Percentiles rank a stretch among this genome's conserved stretches.
These are phyloP conservation scores for Clarkia xantiana DNA, from an alignment of 345 rosid species.

Conservation along the genomic window DNA sequence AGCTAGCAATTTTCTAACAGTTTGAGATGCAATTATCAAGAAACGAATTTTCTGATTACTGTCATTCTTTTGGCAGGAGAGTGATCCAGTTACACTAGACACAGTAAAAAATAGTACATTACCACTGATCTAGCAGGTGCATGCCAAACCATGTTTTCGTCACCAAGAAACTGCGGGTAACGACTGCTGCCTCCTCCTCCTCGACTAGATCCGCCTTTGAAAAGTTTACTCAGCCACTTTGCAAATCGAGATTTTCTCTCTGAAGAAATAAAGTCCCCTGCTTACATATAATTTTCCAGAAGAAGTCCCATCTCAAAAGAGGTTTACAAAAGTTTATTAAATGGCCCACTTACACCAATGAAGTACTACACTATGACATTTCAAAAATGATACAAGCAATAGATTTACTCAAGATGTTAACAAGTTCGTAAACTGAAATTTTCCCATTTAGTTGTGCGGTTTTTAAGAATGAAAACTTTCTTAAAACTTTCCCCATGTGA, in stretches of 20 bases:
- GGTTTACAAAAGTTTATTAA: not conserved
- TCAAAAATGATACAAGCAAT: too few species aligned
- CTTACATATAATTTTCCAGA: conserved; percentile 7
- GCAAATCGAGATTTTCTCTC: conserved; percentile 70
- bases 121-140: conserved; percentile 57
- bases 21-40: too few species aligned
- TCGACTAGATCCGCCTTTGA: conserved; percentile 42
- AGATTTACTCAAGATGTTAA: too few species aligned
- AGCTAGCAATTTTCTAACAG: too few species aligned
- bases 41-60: too few species aligned
- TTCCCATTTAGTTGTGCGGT: too few species aligned
- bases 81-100: too few species aligned
- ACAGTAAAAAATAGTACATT: conserved; percentile 9
- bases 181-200: conserved; percentile 18
- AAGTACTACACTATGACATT: not conserved
- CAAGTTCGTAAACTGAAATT: too few species aligned
- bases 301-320: not conserved
- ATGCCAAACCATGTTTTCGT: conserved; percentile 63
- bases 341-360: not conserved
- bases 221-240: conserved; percentile 89
- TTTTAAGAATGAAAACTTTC: too few species aligned
- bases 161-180: conserved; percentile 60
- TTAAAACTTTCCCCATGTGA: too few species aligned
- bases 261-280: conserved; percentile 71
- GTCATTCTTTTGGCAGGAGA: too few species aligned